A percentile compares a stretch with the other conserved stretches of the same genome.
phyloP scores from a whole-genome alignment of 2,329 filamentous ascomycete genomes.

The Ramularia collo-cygni region DNA sequence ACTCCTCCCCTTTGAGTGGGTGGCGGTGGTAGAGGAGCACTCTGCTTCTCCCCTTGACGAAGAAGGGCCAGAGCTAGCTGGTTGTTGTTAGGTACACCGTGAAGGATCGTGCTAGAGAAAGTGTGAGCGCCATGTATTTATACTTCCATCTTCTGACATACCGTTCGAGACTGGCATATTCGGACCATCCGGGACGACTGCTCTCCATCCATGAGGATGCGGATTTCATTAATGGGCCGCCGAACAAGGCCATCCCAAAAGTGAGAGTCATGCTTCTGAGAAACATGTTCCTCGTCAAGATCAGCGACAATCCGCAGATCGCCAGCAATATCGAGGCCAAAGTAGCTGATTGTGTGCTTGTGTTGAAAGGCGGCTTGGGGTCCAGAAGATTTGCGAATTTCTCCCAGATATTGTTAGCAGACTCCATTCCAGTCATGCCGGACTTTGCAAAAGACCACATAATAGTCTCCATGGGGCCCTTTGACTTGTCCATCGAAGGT shows the following conservation, averaged over 20 bases:
- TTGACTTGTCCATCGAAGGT: conserved; percentile 5
- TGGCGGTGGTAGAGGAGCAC: conserved; percentile 4
- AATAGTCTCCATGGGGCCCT: conserved; percentile 7
- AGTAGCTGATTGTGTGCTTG: neutral
- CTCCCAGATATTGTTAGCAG: conserved; percentile 3
- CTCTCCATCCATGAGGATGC: neutral
- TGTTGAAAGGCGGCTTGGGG: conserved; percentile 3
- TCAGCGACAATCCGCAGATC: neutral
- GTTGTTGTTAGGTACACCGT: conserved; percentile 2
- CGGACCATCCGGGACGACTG: neutral
- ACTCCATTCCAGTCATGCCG: conserved; percentile 2
- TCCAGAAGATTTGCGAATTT: conserved; percentile 2
- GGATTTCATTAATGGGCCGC: neutral
- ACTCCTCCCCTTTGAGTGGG: neutral
- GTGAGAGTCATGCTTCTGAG: neutral
- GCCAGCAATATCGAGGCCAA: neutral
- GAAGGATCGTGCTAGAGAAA: conserved; percentile 1
- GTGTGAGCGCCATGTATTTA: too few relatives aligned
- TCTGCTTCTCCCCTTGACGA: conserved; percentile 3
- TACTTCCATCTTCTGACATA: too few relatives aligned
- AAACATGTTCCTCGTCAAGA: neutral
- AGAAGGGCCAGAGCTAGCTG: conserved; percentile 7
- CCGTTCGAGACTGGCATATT: neutral
- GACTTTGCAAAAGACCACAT: conserved; percentile 6
- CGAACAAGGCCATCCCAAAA: conserved; percentile 1